Evolutionary conservation across 2,329 filamentous ascomycete species (phyloP), one percentile per base, ranked within the genome.

Genomic region (Aspergillus chevalieri): DNA sequence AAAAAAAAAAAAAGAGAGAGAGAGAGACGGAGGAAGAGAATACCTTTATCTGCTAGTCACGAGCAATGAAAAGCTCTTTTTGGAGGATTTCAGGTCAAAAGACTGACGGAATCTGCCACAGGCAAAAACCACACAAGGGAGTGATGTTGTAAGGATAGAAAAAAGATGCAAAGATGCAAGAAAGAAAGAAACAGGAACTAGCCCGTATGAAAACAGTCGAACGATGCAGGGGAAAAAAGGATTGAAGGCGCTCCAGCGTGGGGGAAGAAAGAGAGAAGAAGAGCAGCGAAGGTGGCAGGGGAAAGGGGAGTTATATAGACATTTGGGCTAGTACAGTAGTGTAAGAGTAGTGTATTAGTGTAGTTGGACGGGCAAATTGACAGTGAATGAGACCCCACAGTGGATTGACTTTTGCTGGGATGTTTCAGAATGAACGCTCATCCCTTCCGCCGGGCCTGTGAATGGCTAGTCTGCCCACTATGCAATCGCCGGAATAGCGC

Each of bases 151-250:
- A 12, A 21, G 5, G 38, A 21, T 19, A 21, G 19, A 34, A 8
- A 36, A 38, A 46, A 50, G 49, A 57, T 54, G 46, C 53, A 55
- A 48, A 43, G 54, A 51, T 56, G 54, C 55, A 54, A 66, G 52
- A 49, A 57, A 63, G 61, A 59, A 57, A 48, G 57, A 63, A 51
- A 63, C 62, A 68, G 65, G 66, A 57, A 61, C 66, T 67, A 57
- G 66, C 66, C 66, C 63, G 64, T 53, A 49, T 22, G 47, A 36
- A 49, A 49, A 55, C 44, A 58, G 56, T 60, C 61, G 58, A 68
- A 65, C 56, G 50, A 49, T 50, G 51, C 36, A 54, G 52, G 46
- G 41, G 47, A 47, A 12, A 44, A 12, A 44, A 44, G 42, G 42
- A 44, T 28, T 28, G 53, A 59, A 56, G 58, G 51, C 59, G 61